Base-by-base conservation (phyloP, 306 rosid species). In the Canavalia gladiata region DNA sequence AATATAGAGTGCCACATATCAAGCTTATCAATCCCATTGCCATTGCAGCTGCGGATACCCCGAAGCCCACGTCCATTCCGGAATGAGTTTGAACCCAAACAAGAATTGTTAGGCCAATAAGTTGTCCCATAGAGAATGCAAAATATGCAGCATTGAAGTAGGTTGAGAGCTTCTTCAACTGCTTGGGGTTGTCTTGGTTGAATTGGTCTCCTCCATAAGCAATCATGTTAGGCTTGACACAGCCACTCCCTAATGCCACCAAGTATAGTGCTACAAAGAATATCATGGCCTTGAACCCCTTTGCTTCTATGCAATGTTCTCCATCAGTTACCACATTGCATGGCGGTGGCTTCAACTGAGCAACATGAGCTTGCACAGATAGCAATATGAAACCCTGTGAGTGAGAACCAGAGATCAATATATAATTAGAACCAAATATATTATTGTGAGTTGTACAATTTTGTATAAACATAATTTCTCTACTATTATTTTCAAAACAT, bases 71-170 rank as follows among this genome's bases (percentile, higher is more conserved):
- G 47, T 96, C 99, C 99, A 96, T 96, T 1, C 99, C 99, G 2
- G 99, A 96, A 50, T 93, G 99, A 76, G 99, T 96, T 88, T 96
- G 99, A 77, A 96, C 87, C 97, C 97, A 96, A 43, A 96, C 92
- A 56, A 96, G 90, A 80, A 93, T 33, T 2, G 98, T 96, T 3
- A 96, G 91, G 45, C 98, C 97, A 33, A 96, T 34, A 60, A 96
- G 97, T 55, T 96, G 91, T 3, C 99, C 99, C 50, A 92, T 9
- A 0, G 97, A 96, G 82, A 96, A 96, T 39, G 99, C 97, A 35
- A 93, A 92, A 65, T 96, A 96, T 0, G 97, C 97, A 0, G 92
- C 88, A 42, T 96, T 96, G 94, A 96, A 96, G 82, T 96, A 96
- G 13, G 90, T 82, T 4, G 99, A 89, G 63, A 93, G 96, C 71